Conservation (phyloP, 2,329 filamentous ascomycete genomes). For the Trichoderma sp. region DNA sequence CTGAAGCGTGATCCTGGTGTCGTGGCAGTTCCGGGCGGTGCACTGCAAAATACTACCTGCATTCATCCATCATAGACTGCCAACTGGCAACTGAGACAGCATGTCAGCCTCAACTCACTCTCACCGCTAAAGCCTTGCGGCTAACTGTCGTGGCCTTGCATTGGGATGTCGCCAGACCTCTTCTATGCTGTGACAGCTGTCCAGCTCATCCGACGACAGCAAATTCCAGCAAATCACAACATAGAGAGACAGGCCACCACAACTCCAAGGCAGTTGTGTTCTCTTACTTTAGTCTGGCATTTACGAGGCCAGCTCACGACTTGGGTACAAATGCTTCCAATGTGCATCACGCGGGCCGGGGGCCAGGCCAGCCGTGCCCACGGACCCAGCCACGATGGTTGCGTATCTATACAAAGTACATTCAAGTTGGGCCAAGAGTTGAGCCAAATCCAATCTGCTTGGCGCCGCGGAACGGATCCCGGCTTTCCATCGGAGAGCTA, state of each 20-base stretch:
- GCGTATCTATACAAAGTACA: background rate
- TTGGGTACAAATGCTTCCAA: background rate
- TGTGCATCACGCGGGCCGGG: background rate
- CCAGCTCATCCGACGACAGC: background rate
- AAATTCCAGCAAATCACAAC: background rate
- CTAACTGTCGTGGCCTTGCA: background rate
- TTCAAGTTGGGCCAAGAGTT: background rate
- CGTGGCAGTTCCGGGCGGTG: background rate
- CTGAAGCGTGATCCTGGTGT: background rate
- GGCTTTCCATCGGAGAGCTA: background rate
- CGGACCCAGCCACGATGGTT: background rate
- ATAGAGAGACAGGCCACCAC: background rate
- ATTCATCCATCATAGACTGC: background rate
- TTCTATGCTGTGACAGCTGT: background rate
- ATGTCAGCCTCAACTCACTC: background rate
- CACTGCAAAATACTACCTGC: background rate
- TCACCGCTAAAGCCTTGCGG: background rate
- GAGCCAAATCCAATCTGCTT: background rate
- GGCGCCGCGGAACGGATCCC: constrained; percentile 1
- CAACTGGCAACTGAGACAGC: constrained; percentile 2
- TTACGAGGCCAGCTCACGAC: background rate
- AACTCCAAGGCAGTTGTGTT: background rate
- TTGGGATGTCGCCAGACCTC: background rate
- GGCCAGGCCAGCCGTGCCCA: background rate
- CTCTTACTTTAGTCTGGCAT: background rate